Base-by-base conservation (phyloP, 305 asterid genomes). In the Rubia tinctorum region DNA sequence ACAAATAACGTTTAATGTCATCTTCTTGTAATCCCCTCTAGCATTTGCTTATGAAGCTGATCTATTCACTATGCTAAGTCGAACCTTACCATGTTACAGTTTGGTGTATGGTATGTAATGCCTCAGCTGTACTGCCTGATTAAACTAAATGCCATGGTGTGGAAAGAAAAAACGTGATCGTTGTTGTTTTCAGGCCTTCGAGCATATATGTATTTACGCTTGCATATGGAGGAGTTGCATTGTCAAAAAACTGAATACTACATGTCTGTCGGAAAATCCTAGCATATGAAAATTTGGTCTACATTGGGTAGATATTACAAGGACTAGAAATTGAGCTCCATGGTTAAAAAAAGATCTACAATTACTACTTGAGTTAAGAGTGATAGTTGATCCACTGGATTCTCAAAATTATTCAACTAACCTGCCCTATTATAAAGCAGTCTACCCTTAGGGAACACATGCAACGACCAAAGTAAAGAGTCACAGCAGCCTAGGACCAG, bases 1-100 rank as follows among this genome's bases (percentile, higher is more conserved):
- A 37, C 37, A 51, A 6, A 43, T 17, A 6, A 44, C 53, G 64
- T 53, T 37, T 2, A 37, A 56, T 72, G 51, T 51, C 58, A 56
- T 39, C 23, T 17, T 40, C 73, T 43, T 12, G 39, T 63, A 22
- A 64, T 44, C 68, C 68, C 72, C 60, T 73, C 5, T 23, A 23
- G 14, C 13, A 59, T 74, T 9, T 53, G 51, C 5, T 40, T 14
- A 17, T 30, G 27, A 42, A 68, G 59, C 9, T 23, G 34, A 53
- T 37, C 40, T 39, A 49, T 47, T 20, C 42, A 6, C 13, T 68
- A 45, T 45, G 1, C 58, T 22, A 45, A 6, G 40, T 45, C 10
- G 23, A 20, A 22, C 51, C 30, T 68, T 14, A 17, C 23, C 7
- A 23, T 27, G 8, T 37, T 30, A 69, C 43, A 45, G 10, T 7